These are phyloP conservation scores for Solanum medicagineum DNA, from an alignment of 257 asterid genomes.

Conservation along the genomic window DNA sequence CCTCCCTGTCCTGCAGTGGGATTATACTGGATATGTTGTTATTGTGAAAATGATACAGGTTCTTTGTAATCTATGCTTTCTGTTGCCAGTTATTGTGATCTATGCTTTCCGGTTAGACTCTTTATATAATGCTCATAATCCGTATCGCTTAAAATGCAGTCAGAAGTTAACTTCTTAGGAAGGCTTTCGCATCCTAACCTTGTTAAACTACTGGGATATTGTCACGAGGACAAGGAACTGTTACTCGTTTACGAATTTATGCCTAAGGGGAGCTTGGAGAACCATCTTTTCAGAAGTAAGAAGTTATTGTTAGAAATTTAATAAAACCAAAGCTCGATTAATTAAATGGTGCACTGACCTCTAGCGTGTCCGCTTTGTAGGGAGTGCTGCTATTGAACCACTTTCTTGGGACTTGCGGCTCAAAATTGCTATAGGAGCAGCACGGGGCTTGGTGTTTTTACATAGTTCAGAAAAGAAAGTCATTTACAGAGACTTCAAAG, in stretches of 20 bases:
- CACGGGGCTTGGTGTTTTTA: conserved; percentile 30
- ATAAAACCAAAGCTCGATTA: neutral
- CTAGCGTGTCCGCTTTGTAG: conserved; percentile 1
- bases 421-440: conserved; percentile 36
- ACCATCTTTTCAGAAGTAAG: conserved; percentile 45
- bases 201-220: conserved; percentile 32
- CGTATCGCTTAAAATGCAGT: conserved; percentile 17
- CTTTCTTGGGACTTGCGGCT: conserved; percentile 30
- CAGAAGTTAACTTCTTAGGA: conserved; percentile 35
- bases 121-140: neutral
- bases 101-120: neutral
- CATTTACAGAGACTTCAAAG: conserved; percentile 38
- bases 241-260: conserved; percentile 34
- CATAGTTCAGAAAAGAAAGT: conserved; percentile 29
- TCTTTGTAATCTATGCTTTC: neutral
- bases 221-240: conserved; percentile 27
- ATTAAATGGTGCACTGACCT: neutral
- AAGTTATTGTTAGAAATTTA: neutral
- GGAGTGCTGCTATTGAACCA: conserved; percentile 21
- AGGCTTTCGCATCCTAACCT: conserved; percentile 42
- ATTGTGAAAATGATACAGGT: neutral
- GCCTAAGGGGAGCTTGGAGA: conserved; percentile 39
- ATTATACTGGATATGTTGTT: no score
- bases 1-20: no score
- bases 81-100: neutral